Evolutionary conservation across 805 yeast genomes (phyloP), one percentile per base, ranked within the genome.

Genomic region (Pichia scutulata): DNA sequence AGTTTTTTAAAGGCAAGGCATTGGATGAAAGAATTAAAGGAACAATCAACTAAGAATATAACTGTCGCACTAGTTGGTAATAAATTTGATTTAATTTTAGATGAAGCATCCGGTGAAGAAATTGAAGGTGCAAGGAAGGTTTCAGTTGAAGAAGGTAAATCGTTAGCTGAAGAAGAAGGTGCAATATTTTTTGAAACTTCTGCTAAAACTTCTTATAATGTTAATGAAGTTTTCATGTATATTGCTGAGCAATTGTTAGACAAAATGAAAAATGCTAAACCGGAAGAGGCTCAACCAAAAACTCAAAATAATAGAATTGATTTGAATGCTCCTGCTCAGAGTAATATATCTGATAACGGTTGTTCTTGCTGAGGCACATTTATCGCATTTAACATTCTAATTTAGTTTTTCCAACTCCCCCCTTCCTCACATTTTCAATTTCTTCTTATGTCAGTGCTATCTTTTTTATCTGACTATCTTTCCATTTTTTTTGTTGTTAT

Each of bases 21-120:
- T 70, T 92, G 99, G 99, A 96, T 92, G 49, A 86, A 86, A 63
- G 98, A 92, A 66, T 77, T 92, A 58, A 95, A 89, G 63, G 96
- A 90, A 58, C 98, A 90, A 69, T 97, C 97, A 19, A 76, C 86
- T n/a, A 86, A 87, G 56, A 90, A 85, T 55, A 92, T 92, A 47
- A 81, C 89, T 51, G 89, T 92, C 66, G 98, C 98, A 3, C 74
- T 92, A 39, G 96, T 90, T 26, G 99, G 97, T 39, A 92, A 90
- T 73, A 92, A 92, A 70, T 78, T 80, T 52, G 99, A 92, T 68
- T 72, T 92, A 55, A 78, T 83, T 14, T 82, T 81, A 49, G 73
- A 63, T 46, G 67, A 61, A 24, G 75, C 71, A 47, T 73, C 74
- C 21, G 76, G 74, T 18, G 72, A 70, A 44, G 70, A 73, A 52